Evolutionary conservation across 2,329 filamentous ascomycete species (phyloP).

Genomic region (Chalara sp.): DNA sequence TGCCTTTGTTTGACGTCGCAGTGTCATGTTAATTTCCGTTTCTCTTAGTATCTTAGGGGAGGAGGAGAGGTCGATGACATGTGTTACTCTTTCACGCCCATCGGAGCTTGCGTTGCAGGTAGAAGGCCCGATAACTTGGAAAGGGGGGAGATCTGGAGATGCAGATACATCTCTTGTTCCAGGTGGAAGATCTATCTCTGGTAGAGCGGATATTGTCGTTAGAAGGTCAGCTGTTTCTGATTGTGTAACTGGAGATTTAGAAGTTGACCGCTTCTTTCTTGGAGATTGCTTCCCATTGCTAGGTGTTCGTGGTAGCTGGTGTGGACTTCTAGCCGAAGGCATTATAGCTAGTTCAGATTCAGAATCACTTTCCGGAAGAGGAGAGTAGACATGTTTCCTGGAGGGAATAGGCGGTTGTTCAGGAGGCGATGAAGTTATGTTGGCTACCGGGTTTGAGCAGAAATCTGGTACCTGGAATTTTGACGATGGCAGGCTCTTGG

Average conservation of each 20-base stretch:
- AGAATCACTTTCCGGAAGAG: background rate
- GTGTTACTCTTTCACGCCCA: background rate
- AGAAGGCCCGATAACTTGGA: background rate
- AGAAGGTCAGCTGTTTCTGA: background rate
- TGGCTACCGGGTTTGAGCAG: background rate
- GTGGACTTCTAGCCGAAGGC: background rate
- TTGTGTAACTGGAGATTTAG: constrained; percentile 24
- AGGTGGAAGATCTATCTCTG: background rate
- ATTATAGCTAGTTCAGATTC: background rate
- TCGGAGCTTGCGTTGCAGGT: background rate
- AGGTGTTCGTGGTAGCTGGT: background rate
- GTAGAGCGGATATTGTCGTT: background rate
- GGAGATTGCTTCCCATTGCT: background rate
- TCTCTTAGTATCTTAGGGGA: background rate
- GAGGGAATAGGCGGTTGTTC: background rate
- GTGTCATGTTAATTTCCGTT: background rate
- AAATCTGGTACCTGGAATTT: background rate
- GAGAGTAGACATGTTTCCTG: constrained; percentile 7
- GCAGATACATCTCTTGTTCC: background rate
- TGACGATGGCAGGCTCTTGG: background rate
- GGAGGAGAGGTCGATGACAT: background rate
- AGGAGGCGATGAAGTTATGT: constrained; percentile 1
- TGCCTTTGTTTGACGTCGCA: background rate
- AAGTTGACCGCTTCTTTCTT: constrained; percentile 28
- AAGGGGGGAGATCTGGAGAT: background rate